Conservation (phyloP, 2,329 filamentous ascomycete species). For the Colletotrichum theobromicola region DNA sequence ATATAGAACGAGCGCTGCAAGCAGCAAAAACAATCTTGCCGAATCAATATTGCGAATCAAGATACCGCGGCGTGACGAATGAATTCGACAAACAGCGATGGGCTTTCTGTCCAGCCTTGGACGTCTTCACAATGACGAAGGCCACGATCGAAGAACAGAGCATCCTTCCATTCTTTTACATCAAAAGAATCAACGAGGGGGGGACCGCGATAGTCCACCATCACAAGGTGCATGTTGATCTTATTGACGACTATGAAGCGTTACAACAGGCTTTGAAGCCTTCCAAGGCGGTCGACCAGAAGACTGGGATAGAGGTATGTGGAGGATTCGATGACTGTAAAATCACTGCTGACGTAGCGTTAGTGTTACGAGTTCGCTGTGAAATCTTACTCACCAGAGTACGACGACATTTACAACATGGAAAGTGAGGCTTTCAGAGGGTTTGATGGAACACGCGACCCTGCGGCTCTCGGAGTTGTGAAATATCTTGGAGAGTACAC, state of each 20-base stretch:
- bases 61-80: too few species aligned
- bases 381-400: not conserved
- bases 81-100: not conserved
- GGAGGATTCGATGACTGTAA: too few species aligned
- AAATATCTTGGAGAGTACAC: not conserved
- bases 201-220: not conserved
- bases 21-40: too few species aligned
- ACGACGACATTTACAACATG: not conserved
- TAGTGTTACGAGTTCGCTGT: not conserved
- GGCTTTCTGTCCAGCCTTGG: not conserved
- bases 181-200: not conserved
- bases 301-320: too few species aligned
- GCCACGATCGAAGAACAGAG: not conserved
- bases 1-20: too few species aligned
- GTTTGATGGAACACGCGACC: not conserved
- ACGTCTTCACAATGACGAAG: not conserved
- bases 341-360: too few species aligned
- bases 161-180: not conserved
- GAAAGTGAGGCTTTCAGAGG: not conserved
- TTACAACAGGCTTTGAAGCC: too few species aligned
- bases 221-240: not conserved
- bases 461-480: not conserved
- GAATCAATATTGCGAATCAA: too few species aligned
- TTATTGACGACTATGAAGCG: too few species aligned
- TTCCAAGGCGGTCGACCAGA: too few species aligned